A percentile compares a stretch with the other conserved stretches of the same genome.
These are phyloP conservation scores for Venturiaceae sp. DNA, from an alignment of 2,329 filamentous ascomycete species.

Conservation along the genomic window DNA sequence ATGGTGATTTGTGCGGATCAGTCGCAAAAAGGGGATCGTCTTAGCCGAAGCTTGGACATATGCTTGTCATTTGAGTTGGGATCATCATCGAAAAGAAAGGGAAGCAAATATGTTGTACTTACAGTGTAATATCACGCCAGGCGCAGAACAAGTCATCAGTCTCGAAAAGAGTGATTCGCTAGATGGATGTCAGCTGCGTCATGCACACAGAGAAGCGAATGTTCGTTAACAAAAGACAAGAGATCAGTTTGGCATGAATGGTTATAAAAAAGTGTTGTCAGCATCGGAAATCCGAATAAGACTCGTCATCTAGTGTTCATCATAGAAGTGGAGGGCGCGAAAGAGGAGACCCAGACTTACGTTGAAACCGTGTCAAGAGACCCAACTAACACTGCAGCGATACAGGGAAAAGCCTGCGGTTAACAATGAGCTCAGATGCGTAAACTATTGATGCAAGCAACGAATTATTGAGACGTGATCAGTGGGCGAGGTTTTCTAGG, in stretches of 20 bases:
- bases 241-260: conserved; percentile 56
- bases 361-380: not conserved
- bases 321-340: conserved; percentile 20
- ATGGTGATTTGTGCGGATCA: not conserved
- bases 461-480: conserved; percentile 36
- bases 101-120: not conserved
- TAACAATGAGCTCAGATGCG: not conserved
- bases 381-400: not conserved
- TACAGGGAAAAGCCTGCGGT: not conserved
- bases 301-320: conserved; percentile 66
- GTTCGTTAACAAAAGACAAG: not conserved
- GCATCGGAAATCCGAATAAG: conserved; percentile 66
- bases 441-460: not conserved
- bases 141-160: not conserved
- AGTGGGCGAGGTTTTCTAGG: conserved; percentile 99
- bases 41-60: conserved; percentile 74
- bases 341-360: conserved; percentile 13
- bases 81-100: conserved; percentile 59
- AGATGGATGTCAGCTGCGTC: not conserved
- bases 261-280: conserved; percentile 48
- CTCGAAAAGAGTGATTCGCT: not conserved
- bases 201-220: not conserved
- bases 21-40: conserved; percentile 20
- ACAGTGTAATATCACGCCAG: conserved; percentile 5
- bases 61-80: conserved; percentile 86